phyloP scores from a whole-genome alignment of 2,329 filamentous ascomycete genomes.

The Hawksworthiomyces lignivorus region DNA sequence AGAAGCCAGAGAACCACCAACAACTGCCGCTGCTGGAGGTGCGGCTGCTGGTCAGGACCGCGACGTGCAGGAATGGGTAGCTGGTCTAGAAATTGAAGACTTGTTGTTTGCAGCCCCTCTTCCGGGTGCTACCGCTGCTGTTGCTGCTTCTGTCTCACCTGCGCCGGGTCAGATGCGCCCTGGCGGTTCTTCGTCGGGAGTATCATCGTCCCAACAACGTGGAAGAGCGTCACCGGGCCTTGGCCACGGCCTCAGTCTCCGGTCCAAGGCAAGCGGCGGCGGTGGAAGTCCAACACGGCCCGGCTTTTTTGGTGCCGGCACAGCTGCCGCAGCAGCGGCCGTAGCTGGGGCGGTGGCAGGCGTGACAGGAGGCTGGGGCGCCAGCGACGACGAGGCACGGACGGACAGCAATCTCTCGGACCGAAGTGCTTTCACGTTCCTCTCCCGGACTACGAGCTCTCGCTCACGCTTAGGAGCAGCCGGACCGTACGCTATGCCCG shows the following conservation, averaged over 20 bases:
- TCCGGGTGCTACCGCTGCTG: conserved; percentile 6
- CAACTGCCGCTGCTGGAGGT: neutral
- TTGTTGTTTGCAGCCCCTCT: conserved; percentile 36
- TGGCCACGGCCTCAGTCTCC: conserved; percentile 25
- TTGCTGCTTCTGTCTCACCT: conserved; percentile 7
- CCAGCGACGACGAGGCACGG: conserved; percentile 39
- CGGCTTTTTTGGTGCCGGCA: conserved; percentile 7
- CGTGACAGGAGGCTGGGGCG: conserved; percentile 2
- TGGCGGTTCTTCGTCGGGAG: neutral
- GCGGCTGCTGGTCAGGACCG: conserved; percentile 30
- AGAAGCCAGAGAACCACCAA: neutral
- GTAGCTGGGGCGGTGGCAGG: conserved; percentile 2
- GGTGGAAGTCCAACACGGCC: conserved; percentile 15
- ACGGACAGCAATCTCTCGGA: conserved; percentile 53
- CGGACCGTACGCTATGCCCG: neutral
- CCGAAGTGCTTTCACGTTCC: conserved; percentile 35
- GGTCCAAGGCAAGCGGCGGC: conserved; percentile 20
- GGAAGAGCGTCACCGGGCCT: conserved; percentile 29
- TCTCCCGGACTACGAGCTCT: conserved; percentile 14
- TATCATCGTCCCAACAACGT: conserved; percentile 9
- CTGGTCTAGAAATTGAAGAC: conserved; percentile 47
- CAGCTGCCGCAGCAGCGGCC: neutral
- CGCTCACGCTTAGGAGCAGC: conserved; percentile 27
- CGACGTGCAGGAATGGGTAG: conserved; percentile 52
- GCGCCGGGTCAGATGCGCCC: neutral